Evolutionary conservation across 805 yeast genomes (phyloP), one percentile per base, ranked within the genome.

Genomic region (Kodamaea hsintzibuensis): DNA sequence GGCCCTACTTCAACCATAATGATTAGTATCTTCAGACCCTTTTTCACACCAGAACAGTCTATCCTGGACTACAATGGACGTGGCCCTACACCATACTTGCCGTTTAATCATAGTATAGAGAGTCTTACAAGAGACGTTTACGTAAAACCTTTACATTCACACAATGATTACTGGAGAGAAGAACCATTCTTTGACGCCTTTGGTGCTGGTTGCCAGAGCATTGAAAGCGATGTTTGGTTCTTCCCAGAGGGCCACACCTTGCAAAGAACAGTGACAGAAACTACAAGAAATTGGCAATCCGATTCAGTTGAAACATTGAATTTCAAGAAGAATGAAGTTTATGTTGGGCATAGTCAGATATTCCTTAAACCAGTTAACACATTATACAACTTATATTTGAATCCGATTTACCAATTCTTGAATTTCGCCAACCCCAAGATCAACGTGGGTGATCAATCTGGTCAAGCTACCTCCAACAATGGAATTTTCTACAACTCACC

Each of bases 181-280:
- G 61, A 70, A 3, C 90, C 90, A 0, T 70, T 86, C 2, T 74
- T 81, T 50, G 86, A 84, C 55, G 90, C 89, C 0, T 64, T 81
- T 37, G 66, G 73, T 16, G 64, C 77, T 10, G 91, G 90, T 1
- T 75, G 81, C 38, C 73, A 74, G 43, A 81, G 87, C 48, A 74
- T 85, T 0, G 91, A 86, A 66, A 85, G 86, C n/a, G 91, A 86
- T 61, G 77, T 84, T 14, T 85, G 87, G 88, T 67, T 63, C 47
- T 79, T 78, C 51, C 67, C 69, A 3, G 61, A 68, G 3, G 69
- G 67, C 12, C 71, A 71, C 37, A 55, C 58, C 58, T 66, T 61
- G 53, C 65, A 55, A 60, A 62, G 65, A 53, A 73, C 75, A 55
- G 54, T 53, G 12, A 57, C 69, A 6, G 47, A 55, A 44, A 56